Percentiles rank a stretch among this genome's conserved stretches.
Evolutionary conservation across 371 early-diverging fungal species (phyloP).

Genomic region (Coemansia linderi): DNA sequence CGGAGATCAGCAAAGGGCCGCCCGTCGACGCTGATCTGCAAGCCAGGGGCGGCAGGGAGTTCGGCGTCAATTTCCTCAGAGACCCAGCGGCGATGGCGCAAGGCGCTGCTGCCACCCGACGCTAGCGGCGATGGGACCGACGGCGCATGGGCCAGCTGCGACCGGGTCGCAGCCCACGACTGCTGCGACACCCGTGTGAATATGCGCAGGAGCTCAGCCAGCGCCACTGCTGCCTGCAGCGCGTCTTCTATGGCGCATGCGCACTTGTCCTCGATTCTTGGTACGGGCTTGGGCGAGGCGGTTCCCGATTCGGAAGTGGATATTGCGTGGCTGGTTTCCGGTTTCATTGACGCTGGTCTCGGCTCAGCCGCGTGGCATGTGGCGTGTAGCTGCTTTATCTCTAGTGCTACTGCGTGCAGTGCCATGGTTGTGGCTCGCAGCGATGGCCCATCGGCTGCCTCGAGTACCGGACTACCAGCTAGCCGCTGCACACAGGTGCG

Average conservation of each 20-base stretch:
- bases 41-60: constrained; percentile 2
- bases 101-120: constrained; percentile 16
- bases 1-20: background rate
- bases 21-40: constrained; percentile 8
- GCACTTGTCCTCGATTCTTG: background rate
- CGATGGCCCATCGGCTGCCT: background rate
- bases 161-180: constrained; percentile 27
- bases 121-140: constrained; percentile 45
- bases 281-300: background rate
- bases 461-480: constrained; percentile 9
- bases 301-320: constrained; percentile 18
- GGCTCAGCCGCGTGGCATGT: constrained; percentile 1
- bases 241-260: constrained; percentile 16
- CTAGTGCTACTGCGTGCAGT: constrained; percentile 16
- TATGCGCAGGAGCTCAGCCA: constrained; percentile 40
- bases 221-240: constrained; percentile 18
- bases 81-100: constrained; percentile 49
- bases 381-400: constrained; percentile 4
- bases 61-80: constrained; percentile 45
- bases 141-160: constrained; percentile 39
- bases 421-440: constrained; percentile 17
- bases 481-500: constrained; percentile 23
- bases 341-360: background rate
- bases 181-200: constrained; percentile 40
- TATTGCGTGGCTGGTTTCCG: background rate